These are phyloP conservation scores for Melianthus villosus DNA, from an alignment of 441 rosid species.

Conservation along the genomic window DNA sequence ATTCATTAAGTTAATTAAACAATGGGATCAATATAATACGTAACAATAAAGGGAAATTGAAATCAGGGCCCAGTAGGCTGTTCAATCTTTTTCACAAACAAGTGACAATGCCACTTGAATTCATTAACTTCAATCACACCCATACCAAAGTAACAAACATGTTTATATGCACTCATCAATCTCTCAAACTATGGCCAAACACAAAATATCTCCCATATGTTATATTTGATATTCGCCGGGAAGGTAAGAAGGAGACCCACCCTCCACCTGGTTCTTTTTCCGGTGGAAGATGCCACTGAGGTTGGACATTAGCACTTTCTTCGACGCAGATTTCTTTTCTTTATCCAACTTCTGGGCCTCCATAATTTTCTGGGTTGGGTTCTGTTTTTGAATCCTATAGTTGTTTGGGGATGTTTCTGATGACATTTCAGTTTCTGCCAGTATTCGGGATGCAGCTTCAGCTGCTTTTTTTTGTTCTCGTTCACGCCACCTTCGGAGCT, in stretches of 20 bases:
- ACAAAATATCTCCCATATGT: too few species aligned
- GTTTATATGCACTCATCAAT: too few species aligned
- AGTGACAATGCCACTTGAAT: too few species aligned
- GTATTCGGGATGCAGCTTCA: constrained; percentile 57
- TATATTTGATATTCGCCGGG: constrained; percentile 66
- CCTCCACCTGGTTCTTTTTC: constrained; percentile 70
- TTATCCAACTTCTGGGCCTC: constrained; percentile 43
- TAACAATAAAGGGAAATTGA: too few species aligned
- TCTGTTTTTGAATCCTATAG: constrained; percentile 35
- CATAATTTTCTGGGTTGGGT: constrained; percentile 20
- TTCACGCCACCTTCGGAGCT: constrained; percentile 75
- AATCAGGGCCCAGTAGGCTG: too few species aligned
- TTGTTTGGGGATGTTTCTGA: constrained; percentile 47
- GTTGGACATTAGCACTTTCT: constrained; percentile 50
- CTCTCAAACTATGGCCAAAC: too few species aligned
- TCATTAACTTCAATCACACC: too few species aligned
- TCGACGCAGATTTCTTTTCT: constrained; percentile 34
- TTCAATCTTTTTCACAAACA: too few species aligned
- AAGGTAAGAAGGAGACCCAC: constrained; percentile 69
- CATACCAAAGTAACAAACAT: too few species aligned
- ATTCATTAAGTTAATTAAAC: too few species aligned
- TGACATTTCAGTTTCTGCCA: constrained; percentile 48
- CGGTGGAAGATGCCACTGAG: constrained; percentile 58
- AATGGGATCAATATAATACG: too few species aligned
- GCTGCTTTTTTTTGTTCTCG: constrained; percentile 77